Evolutionary conservation across 305 asterid genomes (phyloP).

Genomic region (Fraxinus sp.): DNA sequence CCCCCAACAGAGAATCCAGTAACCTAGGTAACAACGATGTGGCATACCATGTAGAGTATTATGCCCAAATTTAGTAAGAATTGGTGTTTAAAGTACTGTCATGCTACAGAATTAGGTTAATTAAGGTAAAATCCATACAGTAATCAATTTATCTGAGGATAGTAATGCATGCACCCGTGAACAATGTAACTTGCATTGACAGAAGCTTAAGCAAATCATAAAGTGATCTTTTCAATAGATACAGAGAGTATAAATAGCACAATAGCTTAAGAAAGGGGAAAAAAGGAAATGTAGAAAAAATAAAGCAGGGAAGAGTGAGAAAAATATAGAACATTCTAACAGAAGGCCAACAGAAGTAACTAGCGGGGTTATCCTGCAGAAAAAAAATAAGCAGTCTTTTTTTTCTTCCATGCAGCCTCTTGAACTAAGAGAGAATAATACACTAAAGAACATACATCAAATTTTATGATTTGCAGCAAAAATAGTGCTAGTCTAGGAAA

Average conservation of each 20-base stretch:
- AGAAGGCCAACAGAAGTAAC: not conserved
- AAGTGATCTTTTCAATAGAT: not conserved
- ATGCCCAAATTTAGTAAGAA: conserved; percentile 12
- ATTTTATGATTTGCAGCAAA: conserved; percentile 7
- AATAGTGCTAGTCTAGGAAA: not conserved
- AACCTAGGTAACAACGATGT: conserved; percentile 53
- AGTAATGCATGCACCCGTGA: not conserved
- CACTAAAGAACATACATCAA: not conserved
- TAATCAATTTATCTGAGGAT: not conserved
- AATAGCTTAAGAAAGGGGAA: not conserved
- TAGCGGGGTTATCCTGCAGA: not conserved
- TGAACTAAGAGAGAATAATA: not conserved
- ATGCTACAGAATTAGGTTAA: conserved; percentile 6
- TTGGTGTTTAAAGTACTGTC: conserved; percentile 18
- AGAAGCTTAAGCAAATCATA: conserved; percentile 5
- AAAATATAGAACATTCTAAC: not conserved
- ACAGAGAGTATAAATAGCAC: not conserved
- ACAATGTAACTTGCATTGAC: not conserved
- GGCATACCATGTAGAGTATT: conserved; percentile 1
- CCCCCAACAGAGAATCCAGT: conserved; percentile 99
- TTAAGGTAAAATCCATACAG: conserved; percentile 1
- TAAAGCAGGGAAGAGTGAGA: not conserved
- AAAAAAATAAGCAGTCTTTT: not conserved
- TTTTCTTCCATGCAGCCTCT: not conserved
- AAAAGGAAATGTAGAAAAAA: not conserved